Percentiles rank a stretch among this genome's conserved stretches.
Conservation (phyloP, 1,284 basidiomycete species). For the Apiotrichum gracile region DNA sequence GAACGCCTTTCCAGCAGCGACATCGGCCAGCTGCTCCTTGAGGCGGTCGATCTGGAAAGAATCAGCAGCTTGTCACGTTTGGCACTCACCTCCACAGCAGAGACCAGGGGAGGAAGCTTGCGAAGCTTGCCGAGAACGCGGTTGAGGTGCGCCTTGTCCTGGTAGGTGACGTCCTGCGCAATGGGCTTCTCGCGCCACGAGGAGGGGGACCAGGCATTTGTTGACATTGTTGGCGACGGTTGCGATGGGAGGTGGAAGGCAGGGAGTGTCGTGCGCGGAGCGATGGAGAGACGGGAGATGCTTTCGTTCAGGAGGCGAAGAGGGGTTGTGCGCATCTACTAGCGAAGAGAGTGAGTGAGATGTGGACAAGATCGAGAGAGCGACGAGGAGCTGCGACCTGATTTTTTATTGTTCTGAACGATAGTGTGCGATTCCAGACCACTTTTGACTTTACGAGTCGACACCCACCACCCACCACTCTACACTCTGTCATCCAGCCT, state of each 20-base stretch:
- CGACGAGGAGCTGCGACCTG: no score
- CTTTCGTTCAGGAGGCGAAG: neutral
- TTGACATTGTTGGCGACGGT: constrained; percentile 2
- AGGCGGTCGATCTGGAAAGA: constrained; percentile 71
- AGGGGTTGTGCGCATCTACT: neutral
- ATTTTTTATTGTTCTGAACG: no score
- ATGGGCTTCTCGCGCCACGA: constrained; percentile 63
- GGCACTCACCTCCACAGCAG: constrained; percentile 69
- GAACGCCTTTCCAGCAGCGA: constrained; percentile 84
- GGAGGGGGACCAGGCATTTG: constrained; percentile 51
- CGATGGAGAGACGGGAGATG: neutral
- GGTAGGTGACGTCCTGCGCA: constrained; percentile 55
- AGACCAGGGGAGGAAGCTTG: constrained; percentile 77
- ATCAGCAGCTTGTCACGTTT: neutral
- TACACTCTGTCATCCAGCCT: no score
- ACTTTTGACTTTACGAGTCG: neutral
- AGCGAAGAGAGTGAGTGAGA: neutral
- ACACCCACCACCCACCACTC: no score
- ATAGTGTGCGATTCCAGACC: no score
- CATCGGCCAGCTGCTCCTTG: constrained; percentile 67
- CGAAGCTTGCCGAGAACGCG: constrained; percentile 72
- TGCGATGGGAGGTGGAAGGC: neutral
- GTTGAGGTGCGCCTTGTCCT: constrained; percentile 43
- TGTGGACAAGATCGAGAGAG: no score
- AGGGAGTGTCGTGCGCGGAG: neutral